Percentiles rank a stretch among this genome's conserved stretches.
These are phyloP conservation scores for Przewalskia tangutica DNA, from an alignment of 257 asterid genomes.

Conservation along the genomic window DNA sequence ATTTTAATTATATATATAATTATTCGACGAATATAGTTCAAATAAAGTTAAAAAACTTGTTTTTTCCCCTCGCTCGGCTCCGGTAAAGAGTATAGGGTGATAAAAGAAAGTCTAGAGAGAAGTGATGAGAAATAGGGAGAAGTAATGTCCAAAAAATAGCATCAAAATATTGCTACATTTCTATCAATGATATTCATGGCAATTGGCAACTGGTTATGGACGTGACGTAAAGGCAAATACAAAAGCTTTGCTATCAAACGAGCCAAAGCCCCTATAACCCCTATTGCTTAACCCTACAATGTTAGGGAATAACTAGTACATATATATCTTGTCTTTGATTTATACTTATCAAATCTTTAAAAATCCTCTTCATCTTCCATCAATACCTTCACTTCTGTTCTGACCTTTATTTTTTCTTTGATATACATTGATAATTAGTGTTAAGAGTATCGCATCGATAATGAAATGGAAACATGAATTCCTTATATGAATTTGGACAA, in stretches of 20 bases:
- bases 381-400: not conserved
- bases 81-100: too few species aligned
- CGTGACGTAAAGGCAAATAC: constrained; percentile 34
- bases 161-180: constrained; percentile 8
- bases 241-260: constrained; percentile 16
- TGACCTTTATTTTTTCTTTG: not conserved
- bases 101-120: not conserved
- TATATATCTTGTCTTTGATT: not conserved
- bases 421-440: too few species aligned
- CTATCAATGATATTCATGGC: not conserved
- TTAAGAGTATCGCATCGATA: too few species aligned
- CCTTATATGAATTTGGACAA: too few species aligned
- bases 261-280: not conserved
- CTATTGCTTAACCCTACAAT: not conserved
- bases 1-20: too few species aligned
- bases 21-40: too few species aligned
- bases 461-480: too few species aligned
- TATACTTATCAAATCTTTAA: not conserved
- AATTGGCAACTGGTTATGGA: constrained; percentile 20
- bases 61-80: too few species aligned
- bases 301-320: not conserved
- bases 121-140: not conserved
- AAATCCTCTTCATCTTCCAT: not conserved
- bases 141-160: not conserved
- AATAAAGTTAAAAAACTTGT: too few species aligned